phyloP scores from a whole-genome alignment of 345 rosid species.

The Salix arbutifolia region DNA sequence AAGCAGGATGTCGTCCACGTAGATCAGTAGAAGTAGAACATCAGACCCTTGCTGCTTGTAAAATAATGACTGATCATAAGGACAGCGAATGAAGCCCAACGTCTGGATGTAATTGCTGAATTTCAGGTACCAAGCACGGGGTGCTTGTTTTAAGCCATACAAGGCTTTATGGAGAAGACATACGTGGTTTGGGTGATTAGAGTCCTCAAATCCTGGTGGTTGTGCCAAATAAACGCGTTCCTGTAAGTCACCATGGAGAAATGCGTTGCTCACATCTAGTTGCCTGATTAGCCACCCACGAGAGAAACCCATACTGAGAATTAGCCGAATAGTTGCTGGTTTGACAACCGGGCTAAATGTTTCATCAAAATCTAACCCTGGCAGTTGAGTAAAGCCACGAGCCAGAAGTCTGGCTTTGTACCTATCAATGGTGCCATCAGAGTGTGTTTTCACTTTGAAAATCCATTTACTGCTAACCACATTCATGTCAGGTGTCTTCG shows the following conservation, averaged over 20 bases:
- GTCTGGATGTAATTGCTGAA: no score
- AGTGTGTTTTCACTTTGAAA: neutral
- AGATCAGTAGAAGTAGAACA: neutral
- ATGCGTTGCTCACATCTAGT: neutral
- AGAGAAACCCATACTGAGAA: neutral
- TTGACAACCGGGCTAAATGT: neutral
- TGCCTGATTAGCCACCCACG: neutral
- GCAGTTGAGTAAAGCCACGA: neutral
- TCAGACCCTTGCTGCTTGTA: no score
- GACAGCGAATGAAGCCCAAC: neutral
- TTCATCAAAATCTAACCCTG: neutral
- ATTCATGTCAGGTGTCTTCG: neutral
- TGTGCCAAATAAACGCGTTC: neutral
- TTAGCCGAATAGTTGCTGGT: neutral
- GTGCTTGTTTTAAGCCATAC: neutral
- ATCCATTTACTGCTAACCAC: neutral
- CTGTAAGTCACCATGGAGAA: neutral
- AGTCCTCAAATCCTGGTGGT: neutral
- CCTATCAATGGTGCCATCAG: neutral
- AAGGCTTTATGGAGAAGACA: neutral
- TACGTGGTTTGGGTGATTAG: neutral
- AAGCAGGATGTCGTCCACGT: neutral
- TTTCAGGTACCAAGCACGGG: neutral
- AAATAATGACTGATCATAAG: neutral
- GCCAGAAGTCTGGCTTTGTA: neutral